phyloP scores from a whole-genome alignment of 805 yeast genomes.

The Ogataea haglerorum region DNA sequence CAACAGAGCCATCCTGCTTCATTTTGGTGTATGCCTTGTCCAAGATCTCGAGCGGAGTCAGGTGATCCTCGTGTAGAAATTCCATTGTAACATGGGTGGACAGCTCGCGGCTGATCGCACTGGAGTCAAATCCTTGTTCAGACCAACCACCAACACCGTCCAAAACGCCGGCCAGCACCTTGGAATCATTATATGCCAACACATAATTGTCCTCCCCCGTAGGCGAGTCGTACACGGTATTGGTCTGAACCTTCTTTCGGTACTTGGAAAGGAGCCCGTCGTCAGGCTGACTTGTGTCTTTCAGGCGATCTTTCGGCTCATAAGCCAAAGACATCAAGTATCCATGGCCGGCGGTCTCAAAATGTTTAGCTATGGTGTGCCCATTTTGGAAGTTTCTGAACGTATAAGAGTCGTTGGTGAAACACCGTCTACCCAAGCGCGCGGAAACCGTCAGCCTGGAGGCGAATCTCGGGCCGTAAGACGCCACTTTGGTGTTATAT shows the following conservation, averaged over 20 bases:
- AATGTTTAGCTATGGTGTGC: slow-evolving; percentile 26
- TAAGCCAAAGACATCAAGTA: slow-evolving; percentile 66
- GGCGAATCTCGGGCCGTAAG: not conserved
- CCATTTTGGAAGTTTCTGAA: slow-evolving; percentile 30
- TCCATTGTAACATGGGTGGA: slow-evolving; percentile 51
- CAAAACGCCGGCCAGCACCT: slow-evolving; percentile 71
- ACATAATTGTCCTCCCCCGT: slow-evolving; percentile 79
- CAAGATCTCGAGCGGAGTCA: slow-evolving; percentile 48
- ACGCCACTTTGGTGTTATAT: not conserved
- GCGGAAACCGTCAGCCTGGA: not conserved
- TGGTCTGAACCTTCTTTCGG: slow-evolving; percentile 21
- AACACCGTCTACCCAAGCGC: slow-evolving; percentile 8
- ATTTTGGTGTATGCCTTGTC: slow-evolving; percentile 54
- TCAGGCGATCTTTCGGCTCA: slow-evolving; percentile 64
- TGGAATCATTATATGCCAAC: slow-evolving; percentile 42
- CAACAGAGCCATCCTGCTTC: slow-evolving; percentile 51
- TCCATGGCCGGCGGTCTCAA: slow-evolving; percentile 30
- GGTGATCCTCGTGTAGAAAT: slow-evolving; percentile 27
- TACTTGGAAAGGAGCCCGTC: slow-evolving; percentile 29
- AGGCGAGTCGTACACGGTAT: slow-evolving; percentile 42
- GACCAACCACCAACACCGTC: slow-evolving; percentile 99
- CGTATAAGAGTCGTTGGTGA: slow-evolving; percentile 24
- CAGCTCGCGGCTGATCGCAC: slow-evolving; percentile 79
- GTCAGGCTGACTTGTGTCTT: slow-evolving; percentile 38
- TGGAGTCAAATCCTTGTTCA: slow-evolving; percentile 84